Percentiles rank a stretch among this genome's conserved stretches.
Evolutionary conservation across 306 rosid genomes (phyloP).

Genomic region (Trifolium repens): DNA sequence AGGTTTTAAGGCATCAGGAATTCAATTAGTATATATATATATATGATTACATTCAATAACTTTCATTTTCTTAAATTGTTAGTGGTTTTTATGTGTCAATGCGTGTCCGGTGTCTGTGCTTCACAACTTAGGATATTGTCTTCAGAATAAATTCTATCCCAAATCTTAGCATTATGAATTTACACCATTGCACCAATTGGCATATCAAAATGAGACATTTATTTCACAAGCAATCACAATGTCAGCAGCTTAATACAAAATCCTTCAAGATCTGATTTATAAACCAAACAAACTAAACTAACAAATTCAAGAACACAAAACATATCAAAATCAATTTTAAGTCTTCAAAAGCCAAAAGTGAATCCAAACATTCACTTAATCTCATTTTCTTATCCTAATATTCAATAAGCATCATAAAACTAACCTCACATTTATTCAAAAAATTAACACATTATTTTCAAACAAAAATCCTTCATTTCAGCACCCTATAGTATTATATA

Average conservation of each 20-base stretch:
- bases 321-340: background rate
- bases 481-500: background rate
- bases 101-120: no score
- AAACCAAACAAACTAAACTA: background rate
- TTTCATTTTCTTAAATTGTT: no score
- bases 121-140: background rate
- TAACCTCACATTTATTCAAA: background rate
- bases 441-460: background rate
- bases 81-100: no score
- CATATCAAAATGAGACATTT: background rate
- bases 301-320: background rate
- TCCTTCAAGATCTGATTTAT: background rate
- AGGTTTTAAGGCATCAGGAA: no score
- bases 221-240: constrained; percentile 13
- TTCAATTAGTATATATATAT: no score
- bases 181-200: constrained; percentile 18
- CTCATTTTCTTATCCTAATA: background rate
- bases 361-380: background rate
- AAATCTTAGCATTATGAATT: background rate
- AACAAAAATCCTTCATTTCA: constrained; percentile 17
- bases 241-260: constrained; percentile 2
- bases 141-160: background rate
- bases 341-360: background rate
- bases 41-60: background rate
- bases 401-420: background rate